Conservation (phyloP, 2,329 filamentous ascomycete species). For the Eutypa lata region DNA sequence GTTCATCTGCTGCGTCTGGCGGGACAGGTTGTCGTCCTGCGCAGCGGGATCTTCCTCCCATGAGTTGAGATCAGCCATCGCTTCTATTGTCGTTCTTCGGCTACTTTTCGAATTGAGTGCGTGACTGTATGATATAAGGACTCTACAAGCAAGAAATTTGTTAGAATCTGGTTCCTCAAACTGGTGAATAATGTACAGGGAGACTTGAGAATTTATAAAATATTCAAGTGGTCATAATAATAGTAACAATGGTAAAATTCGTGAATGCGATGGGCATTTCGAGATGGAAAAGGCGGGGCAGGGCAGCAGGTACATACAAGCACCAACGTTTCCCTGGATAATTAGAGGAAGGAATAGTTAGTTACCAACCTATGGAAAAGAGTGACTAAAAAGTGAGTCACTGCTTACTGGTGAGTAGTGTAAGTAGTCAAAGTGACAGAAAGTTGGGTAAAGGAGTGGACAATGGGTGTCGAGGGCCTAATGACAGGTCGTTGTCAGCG, state of each 20-base stretch:
- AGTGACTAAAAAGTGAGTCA: background rate
- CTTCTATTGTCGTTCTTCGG: conserved; percentile 24
- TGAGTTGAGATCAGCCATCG: conserved; percentile 87
- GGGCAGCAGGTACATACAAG: background rate
- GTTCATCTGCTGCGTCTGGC: conserved; percentile 74
- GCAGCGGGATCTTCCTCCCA: conserved; percentile 87
- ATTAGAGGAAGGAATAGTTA: background rate
- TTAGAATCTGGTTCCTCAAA: no score
- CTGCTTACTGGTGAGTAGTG: background rate
- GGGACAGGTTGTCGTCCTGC: conserved; percentile 74
- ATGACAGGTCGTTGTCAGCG: background rate
- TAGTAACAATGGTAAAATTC: background rate
- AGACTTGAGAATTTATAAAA: no score
- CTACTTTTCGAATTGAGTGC: conserved; percentile 7
- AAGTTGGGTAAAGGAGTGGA: background rate
- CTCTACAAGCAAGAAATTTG: no score
- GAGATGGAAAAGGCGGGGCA: background rate
- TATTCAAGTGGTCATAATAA: background rate
- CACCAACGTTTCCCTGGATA: no score
- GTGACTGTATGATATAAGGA: background rate
- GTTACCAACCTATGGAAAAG: background rate
- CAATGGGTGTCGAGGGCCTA: background rate
- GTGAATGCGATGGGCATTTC: background rate
- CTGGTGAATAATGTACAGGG: no score
- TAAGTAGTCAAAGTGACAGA: background rate